Conservation (phyloP, 2,329 filamentous ascomycete genomes). For the Aureobasidium lini region DNA sequence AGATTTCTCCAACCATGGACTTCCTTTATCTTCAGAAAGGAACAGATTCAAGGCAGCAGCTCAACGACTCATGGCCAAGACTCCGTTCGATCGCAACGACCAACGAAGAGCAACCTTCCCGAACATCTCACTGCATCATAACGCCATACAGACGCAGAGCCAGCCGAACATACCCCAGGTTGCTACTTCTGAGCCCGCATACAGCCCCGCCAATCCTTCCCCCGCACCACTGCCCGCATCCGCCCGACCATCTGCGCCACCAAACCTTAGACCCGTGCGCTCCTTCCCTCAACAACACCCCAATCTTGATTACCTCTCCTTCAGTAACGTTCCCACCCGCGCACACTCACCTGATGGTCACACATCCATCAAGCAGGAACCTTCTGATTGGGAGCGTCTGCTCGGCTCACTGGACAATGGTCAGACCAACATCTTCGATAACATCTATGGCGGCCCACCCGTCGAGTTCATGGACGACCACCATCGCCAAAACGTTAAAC, state of each 20-base stretch:
- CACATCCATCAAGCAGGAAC: slow-evolving; percentile 26
- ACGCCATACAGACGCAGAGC: slow-evolving; percentile 40
- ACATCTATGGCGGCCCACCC: slow-evolving; percentile 64
- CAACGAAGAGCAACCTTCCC: slow-evolving; percentile 35
- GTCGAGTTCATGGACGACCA: slow-evolving; percentile 30
- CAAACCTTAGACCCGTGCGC: slow-evolving; percentile 16
- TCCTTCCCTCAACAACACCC: neutral
- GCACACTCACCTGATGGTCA: slow-evolving; percentile 12
- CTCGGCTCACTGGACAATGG: slow-evolving; percentile 73
- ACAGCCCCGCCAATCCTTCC: slow-evolving; percentile 32
- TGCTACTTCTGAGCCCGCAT: slow-evolving; percentile 40
- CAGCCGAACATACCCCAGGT: slow-evolving; percentile 41
- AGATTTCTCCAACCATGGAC: neutral
- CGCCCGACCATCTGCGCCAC: slow-evolving; percentile 24
- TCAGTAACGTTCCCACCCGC: slow-evolving; percentile 29
- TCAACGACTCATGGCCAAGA: slow-evolving; percentile 6
- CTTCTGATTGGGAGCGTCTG: slow-evolving; percentile 72
- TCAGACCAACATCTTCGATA: slow-evolving; percentile 75
- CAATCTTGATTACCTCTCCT: slow-evolving; percentile 44
- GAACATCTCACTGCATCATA: slow-evolving; percentile 39
- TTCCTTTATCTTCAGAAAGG: neutral
- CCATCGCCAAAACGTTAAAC: slow-evolving; percentile 6
- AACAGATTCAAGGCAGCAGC: slow-evolving; percentile 19
- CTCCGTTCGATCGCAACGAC: slow-evolving; percentile 22
- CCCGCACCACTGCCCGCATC: slow-evolving; percentile 22